Conservation (phyloP, 441 rosid genomes). For the Pelargonium citronellum region DNA sequence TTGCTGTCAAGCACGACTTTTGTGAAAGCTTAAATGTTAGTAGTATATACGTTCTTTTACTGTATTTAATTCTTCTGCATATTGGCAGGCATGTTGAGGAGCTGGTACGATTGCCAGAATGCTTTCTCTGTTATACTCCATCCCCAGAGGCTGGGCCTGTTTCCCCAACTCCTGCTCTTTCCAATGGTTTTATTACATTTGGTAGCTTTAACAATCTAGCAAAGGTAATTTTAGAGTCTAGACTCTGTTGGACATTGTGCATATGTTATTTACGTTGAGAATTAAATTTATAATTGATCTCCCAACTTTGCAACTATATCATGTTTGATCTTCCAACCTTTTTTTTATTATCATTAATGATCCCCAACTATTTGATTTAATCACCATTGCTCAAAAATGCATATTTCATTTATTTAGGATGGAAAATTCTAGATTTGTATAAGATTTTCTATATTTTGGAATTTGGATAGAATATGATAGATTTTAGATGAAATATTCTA, state of each 20-base stretch:
- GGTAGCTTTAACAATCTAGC: slow-evolving; percentile 99
- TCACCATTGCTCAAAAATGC: too few species aligned
- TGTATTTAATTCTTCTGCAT: neutral
- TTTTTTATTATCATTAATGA: too few species aligned
- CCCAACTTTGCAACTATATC: too few species aligned
- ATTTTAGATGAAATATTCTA: too few species aligned
- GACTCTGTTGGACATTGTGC: neutral
- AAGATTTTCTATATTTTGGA: too few species aligned
- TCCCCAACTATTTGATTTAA: too few species aligned
- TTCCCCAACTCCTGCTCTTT: slow-evolving; percentile 75
- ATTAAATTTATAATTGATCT: too few species aligned
- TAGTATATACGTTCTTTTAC: slow-evolving; percentile 9
- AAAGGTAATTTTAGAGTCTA: slow-evolving; percentile 46
- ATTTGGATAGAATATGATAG: too few species aligned
- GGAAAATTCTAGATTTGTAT: too few species aligned
- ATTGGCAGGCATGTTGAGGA: slow-evolving; percentile 78
- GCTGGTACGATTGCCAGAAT: slow-evolving; percentile 77
- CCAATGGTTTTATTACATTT: slow-evolving; percentile 92
- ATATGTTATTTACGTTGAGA: too few species aligned
- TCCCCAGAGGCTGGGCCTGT: slow-evolving; percentile 95
- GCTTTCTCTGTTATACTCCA: slow-evolving; percentile 94
- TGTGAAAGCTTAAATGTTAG: neutral
- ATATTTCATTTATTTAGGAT: too few species aligned
- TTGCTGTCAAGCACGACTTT: neutral
- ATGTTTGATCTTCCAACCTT: too few species aligned